These are phyloP conservation scores for Boletus barrowsii DNA, from an alignment of 768 basidiomycete genomes.

Conservation along the genomic window DNA sequence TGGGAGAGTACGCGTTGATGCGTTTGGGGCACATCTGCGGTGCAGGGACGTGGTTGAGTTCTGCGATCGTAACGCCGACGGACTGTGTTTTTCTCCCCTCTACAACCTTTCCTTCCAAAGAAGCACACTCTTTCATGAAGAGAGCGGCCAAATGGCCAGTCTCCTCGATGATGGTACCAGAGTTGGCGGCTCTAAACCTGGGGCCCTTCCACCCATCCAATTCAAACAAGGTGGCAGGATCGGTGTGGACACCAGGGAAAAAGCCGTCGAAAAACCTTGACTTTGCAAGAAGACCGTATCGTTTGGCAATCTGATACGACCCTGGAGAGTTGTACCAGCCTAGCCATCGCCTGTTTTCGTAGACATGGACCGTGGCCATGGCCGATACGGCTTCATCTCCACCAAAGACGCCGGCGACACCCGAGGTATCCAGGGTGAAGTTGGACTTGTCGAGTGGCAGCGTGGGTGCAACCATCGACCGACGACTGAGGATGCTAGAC, in stretches of 20 bases:
- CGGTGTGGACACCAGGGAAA: conserved; percentile 32
- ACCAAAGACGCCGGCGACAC: conserved; percentile 37
- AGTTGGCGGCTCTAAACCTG: conserved; percentile 31
- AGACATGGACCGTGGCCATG: conserved; percentile 37
- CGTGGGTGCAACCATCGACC: conserved; percentile 10
- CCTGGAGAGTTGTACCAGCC: conserved; percentile 41
- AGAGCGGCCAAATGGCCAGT: conserved; percentile 32
- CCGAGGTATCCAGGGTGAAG: conserved; percentile 31
- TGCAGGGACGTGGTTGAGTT: conserved; percentile 23
- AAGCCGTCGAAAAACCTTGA: conserved; percentile 35
- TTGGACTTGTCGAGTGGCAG: conserved; percentile 18
- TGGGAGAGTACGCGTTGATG: conserved; percentile 16
- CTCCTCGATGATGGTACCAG: conserved; percentile 30
- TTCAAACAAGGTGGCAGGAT: conserved; percentile 33
- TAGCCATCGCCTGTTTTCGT: conserved; percentile 31
- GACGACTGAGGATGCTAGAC: conserved; percentile 12
- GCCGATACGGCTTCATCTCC: conserved; percentile 39
- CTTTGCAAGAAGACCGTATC: conserved; percentile 32
- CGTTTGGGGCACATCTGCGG: conserved; percentile 17
- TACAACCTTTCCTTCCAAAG: conserved; percentile 10
- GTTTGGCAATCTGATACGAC: conserved; percentile 34
- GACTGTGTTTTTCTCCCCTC: conserved; percentile 24
- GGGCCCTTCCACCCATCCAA: conserved; percentile 32
- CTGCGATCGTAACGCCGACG: conserved; percentile 28
- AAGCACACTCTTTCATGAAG: conserved; percentile 25